These are phyloP conservation scores for Penicillium concentricum DNA, from an alignment of 2,329 filamentous ascomycete species.

Conservation along the genomic window DNA sequence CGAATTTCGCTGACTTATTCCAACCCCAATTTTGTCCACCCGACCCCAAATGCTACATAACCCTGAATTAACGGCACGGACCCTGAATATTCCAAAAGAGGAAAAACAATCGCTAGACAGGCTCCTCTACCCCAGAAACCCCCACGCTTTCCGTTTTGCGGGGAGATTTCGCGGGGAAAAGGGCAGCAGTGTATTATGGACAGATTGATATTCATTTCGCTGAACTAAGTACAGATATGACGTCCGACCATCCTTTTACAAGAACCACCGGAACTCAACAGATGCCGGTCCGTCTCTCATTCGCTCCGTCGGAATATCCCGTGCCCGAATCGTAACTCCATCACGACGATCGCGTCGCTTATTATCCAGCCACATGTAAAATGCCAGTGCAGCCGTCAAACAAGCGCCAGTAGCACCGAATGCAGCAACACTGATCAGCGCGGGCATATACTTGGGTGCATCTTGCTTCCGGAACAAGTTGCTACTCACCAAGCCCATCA, in stretches of 20 bases:
- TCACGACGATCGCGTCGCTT: constrained; percentile 56
- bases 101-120: background rate
- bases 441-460: constrained; percentile 65
- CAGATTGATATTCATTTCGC: background rate
- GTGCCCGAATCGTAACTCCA: constrained; percentile 56
- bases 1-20: background rate
- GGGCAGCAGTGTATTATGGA: background rate
- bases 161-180: background rate
- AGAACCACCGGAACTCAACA: constrained; percentile 60
- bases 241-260: constrained; percentile 19
- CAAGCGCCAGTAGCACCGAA: constrained; percentile 58
- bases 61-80: background rate
- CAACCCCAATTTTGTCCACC: background rate
- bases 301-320: constrained; percentile 57
- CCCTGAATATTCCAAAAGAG: background rate
- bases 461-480: constrained; percentile 67
- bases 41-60: background rate
- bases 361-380: constrained; percentile 67
- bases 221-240: background rate
- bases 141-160: background rate
- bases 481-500: constrained; percentile 70
- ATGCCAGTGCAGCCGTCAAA: constrained; percentile 56
- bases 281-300: constrained; percentile 56
- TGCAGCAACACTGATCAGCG: constrained; percentile 56
- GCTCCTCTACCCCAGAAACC: background rate